Evolutionary conservation across 306 rosid genomes (phyloP), one percentile per base, ranked within the genome.

Genomic region (Prunus dulcis): DNA sequence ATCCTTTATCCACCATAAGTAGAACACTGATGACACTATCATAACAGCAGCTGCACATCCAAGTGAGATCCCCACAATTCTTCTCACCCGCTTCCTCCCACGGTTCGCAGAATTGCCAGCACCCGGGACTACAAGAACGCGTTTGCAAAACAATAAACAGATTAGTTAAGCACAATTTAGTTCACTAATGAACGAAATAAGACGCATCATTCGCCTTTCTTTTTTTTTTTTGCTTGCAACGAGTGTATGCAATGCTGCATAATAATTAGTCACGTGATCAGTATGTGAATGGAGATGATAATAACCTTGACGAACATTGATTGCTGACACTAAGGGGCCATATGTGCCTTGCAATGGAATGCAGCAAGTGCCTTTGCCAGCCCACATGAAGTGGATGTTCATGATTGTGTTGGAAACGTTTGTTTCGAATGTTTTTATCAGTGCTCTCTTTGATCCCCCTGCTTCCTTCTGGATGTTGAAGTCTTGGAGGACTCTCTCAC

Each of bases 341-440:
- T 74, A 82, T 49, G 82, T 82, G 77, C 78, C 84, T 52, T 79
- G 80, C 38, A 7, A 9, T 32, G 89, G 89, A 27, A 85, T 80
- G 86, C 89, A 82, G 55, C 84, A 79, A 73, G 87, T 83, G 52
- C 84, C 87, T 71, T 72, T 83, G 25, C 83, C 84, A 28, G 79
- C 81, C 84, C 79, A 83, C 49, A 83, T 20, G 69, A 83, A 79
- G 50, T 83, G 87, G 67, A 80, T 66, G 14, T 76, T 79, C 79
- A 80, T 61, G 34, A 83, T 4, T 38, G 84, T 67, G 58, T 72
- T 76, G 2, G 81, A 76, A 67, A 80, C 81, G 6, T 80, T 80
- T 2, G 81, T 66, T 25, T 83, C 50, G 11, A 83, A 76, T 49
- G 51, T 58, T 72, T 50, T 79, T 12, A 80, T 49, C 69, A 83